Evolutionary conservation across 2,329 filamentous ascomycete genomes (phyloP), one percentile per base, ranked within the genome.

Genomic region (Diaporthe sp.): DNA sequence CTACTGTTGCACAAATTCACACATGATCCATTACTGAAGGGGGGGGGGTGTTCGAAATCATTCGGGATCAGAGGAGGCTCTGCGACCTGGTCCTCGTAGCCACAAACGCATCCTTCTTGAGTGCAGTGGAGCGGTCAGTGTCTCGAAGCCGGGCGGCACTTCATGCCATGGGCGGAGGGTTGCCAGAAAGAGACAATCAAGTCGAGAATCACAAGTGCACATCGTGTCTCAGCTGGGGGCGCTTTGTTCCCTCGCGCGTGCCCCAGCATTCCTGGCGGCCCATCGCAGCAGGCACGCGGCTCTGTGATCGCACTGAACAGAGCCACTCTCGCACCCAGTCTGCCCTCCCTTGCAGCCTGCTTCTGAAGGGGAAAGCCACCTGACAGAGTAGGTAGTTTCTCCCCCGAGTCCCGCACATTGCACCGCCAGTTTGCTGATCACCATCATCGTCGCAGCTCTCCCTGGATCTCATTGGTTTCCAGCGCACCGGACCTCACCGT

Each of bases 401-500:
- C 3, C 28, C 28, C 62, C 28, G 19, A 25, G 22, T 7, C 22
- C 13, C 25, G 44, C 46, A 19, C 44, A n/a, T 25, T 25, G 46
- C 62, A 53, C 62, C 22, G 46, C 49, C 46, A 39, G 31, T 53
- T 28, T 22, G 46, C 49, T 55, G n/a, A 69, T 55, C 65, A 28
- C 46, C 31, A 55, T 49, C 44, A 51, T 25, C 49, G 28, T 22
- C 65, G 34, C 49, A 28, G 28, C 49, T 28, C 31, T 53, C 4
- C 15, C 34, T 9, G 15, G 31, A 55, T 42, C 31, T 42, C 34
- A 69, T 69, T 69, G 65, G 65, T 69, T 69, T 69, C 65, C 65
- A 69, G 65, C 49, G 17, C 49, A 8, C 49, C 65, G 65, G 65
- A 55, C 65, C 65, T 69, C 65, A 69, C 49, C 65, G 65, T 69